These are phyloP conservation scores for Penicillium cinerascens DNA, from an alignment of 495 filamentous ascomycete species.

Conservation along the genomic window DNA sequence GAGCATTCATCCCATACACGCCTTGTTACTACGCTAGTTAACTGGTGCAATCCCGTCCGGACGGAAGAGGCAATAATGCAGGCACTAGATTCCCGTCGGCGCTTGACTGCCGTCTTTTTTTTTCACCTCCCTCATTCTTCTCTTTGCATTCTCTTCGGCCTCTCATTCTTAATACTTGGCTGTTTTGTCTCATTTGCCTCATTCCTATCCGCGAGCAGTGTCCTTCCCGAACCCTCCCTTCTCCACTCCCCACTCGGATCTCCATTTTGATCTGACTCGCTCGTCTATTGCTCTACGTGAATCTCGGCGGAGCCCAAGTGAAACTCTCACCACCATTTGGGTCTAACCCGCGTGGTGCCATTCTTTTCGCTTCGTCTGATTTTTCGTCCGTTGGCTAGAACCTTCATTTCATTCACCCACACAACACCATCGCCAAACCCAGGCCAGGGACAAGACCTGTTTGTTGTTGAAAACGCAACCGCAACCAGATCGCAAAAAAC, in stretches of 20 bases:
- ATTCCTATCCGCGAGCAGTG: not conserved
- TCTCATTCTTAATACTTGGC: not conserved
- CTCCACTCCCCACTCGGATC: conserved; percentile 7
- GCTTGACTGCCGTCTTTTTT: not conserved
- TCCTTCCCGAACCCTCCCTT: not conserved
- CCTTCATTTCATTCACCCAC: not conserved
- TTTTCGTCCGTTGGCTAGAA: not conserved
- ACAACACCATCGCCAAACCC: not conserved
- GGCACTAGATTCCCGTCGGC: conserved; percentile 5
- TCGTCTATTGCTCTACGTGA: not conserved
- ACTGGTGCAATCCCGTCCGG: not conserved
- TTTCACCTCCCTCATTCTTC: not conserved
- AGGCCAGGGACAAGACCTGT: not conserved
- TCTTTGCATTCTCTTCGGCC: not conserved
- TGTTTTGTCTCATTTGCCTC: conserved; percentile 2
- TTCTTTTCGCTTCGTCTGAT: not conserved
- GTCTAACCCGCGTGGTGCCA: conserved; percentile 5
- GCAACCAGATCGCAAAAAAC: conserved; percentile 16
- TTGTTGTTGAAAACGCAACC: conserved; percentile 8
- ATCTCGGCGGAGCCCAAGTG: conserved; percentile 13
- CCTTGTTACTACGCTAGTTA: not conserved
- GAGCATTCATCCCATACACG: not conserved
- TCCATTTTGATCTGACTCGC: conserved; percentile 14
- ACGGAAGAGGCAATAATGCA: conserved; percentile 7
- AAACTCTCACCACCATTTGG: conserved; percentile 5